Evolutionary conservation across 2,329 filamentous ascomycete species (phyloP).

Genomic region (Sclerotinia minor): DNA sequence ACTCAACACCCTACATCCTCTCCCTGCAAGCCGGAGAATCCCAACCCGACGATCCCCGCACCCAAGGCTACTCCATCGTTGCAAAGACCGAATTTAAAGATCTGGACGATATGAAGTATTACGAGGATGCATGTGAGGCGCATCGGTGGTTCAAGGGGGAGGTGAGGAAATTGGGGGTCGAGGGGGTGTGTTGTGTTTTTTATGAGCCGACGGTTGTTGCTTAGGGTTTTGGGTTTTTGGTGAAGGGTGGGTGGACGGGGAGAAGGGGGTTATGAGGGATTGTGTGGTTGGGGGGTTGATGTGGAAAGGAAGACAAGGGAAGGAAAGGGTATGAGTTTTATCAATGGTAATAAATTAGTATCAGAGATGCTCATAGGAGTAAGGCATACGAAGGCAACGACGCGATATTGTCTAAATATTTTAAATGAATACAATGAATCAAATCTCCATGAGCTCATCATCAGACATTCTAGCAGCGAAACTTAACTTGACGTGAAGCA

Average conservation of each 20-base stretch:
- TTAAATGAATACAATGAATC: neutral
- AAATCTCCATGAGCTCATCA: neutral
- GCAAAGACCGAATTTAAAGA: slow-evolving; percentile 55
- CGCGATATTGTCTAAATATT: neutral
- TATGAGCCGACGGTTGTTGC: slow-evolving; percentile 34
- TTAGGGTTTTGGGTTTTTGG: neutral
- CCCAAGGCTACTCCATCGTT: slow-evolving; percentile 56
- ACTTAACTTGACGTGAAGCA: neutral
- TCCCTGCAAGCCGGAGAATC: slow-evolving; percentile 50
- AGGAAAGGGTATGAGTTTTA: neutral
- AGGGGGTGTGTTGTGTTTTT: slow-evolving; percentile 39
- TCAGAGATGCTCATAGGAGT: neutral
- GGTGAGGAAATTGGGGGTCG: slow-evolving; percentile 28
- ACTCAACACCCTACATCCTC: slow-evolving; percentile 59
- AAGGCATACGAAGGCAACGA: neutral
- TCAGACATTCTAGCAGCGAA: neutral
- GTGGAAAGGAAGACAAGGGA: no score
- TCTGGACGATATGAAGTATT: slow-evolving; percentile 60
- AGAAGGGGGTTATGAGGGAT: no score
- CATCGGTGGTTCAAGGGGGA: slow-evolving; percentile 50
- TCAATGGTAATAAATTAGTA: neutral
- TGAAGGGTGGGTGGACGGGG: no score
- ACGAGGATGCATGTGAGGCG: slow-evolving; percentile 56
- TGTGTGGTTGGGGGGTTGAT: no score
- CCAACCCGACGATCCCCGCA: slow-evolving; percentile 50